Evolutionary conservation across 306 rosid genomes (phyloP).

Genomic region (Chamaecrista fasciculata): DNA sequence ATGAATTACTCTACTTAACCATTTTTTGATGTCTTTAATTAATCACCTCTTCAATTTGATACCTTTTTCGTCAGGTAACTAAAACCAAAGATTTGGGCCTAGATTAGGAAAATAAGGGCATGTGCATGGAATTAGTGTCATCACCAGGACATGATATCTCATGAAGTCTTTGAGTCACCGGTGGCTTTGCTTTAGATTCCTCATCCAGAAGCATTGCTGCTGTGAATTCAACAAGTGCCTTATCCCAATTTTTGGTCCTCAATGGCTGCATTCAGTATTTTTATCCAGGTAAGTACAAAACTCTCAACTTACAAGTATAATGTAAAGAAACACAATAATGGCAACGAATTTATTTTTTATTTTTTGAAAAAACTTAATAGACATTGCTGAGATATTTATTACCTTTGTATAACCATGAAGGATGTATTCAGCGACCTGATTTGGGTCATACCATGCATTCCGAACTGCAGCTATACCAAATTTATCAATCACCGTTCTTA

Average conservation of each 20-base stretch:
- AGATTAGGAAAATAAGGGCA: constrained; percentile 16
- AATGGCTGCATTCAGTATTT: constrained; percentile 65
- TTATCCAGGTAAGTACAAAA: constrained; percentile 34
- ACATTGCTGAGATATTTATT: constrained; percentile 18
- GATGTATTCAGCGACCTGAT: constrained; percentile 55
- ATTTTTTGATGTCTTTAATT: background rate
- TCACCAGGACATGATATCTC: constrained; percentile 91
- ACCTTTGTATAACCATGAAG: constrained; percentile 86
- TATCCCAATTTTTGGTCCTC: constrained; percentile 87
- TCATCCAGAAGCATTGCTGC: constrained; percentile 79
- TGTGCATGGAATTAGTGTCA: constrained; percentile 25
- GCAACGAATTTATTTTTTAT: background rate
- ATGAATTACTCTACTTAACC: background rate
- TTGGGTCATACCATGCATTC: constrained; percentile 82
- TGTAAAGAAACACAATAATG: background rate
- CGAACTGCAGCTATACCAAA: constrained; percentile 71
- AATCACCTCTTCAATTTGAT: constrained; percentile 4
- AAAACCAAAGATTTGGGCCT: background rate
- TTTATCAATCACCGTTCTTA: constrained; percentile 66
- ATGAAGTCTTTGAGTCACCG: constrained; percentile 60
- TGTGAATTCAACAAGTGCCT: constrained; percentile 79
- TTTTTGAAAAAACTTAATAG: background rate
- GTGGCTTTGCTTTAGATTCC: constrained; percentile 56
- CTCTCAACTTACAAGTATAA: constrained; percentile 21
- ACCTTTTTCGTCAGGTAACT: background rate